phyloP scores from a whole-genome alignment of 2,329 filamentous ascomycete genomes.

The Mariannaea sp. region DNA sequence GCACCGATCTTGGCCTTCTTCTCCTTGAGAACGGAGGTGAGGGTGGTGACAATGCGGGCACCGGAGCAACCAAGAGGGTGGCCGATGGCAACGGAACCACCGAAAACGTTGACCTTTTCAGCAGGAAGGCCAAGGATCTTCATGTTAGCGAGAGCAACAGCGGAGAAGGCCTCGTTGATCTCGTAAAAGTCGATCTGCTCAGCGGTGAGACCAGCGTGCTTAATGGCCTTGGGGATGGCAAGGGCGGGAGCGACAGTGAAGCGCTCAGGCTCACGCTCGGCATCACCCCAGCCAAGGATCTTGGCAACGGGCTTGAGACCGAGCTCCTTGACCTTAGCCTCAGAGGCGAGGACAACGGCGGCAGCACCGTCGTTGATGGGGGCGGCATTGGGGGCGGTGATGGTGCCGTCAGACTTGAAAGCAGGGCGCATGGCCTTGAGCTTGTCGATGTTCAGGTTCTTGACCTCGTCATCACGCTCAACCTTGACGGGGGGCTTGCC shows the following conservation, averaged over 20 bases:
- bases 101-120: constrained; percentile 93
- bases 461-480: constrained; percentile 90
- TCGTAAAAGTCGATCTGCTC: constrained; percentile 90
- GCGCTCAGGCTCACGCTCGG: constrained; percentile 86
- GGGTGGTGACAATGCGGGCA: constrained; percentile 88
- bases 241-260: constrained; percentile 95
- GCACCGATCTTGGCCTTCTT: constrained; percentile 93
- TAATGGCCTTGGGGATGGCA: constrained; percentile 95
- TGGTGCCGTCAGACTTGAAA: constrained; percentile 82
- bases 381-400: constrained; percentile 95
- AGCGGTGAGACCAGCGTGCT: constrained; percentile 83
- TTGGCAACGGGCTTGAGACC: constrained; percentile 90
- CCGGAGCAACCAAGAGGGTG: constrained; percentile 94
- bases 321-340: constrained; percentile 91
- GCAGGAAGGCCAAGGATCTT: constrained; percentile 81
- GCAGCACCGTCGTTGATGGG: constrained; percentile 95
- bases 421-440: constrained; percentile 83
- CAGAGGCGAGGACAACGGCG: constrained; percentile 90
- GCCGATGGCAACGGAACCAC: constrained; percentile 92
- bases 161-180: constrained; percentile 99
- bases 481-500: constrained; percentile 85
- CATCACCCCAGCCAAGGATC: constrained; percentile 97
- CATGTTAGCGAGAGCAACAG: constrained; percentile 94
- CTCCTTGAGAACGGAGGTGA: constrained; percentile 85
- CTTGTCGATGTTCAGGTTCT: constrained; percentile 88